Conservation (phyloP, 441 rosid genomes). For the Corymbia citriodora region DNA sequence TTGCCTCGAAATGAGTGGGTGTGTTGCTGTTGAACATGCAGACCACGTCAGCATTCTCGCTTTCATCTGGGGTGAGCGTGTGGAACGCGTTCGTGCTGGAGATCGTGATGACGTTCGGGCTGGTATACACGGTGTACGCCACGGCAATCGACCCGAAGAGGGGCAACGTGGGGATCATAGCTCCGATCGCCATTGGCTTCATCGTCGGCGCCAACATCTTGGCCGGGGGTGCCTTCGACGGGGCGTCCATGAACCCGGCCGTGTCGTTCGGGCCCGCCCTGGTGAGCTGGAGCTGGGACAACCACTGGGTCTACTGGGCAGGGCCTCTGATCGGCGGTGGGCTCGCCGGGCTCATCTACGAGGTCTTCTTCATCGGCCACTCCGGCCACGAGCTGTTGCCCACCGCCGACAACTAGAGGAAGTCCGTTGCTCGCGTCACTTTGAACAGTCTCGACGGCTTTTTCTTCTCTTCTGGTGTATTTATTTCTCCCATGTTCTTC, state of each 20-base stretch:
- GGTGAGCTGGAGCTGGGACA: conserved; percentile 17
- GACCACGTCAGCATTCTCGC: conserved; percentile 17
- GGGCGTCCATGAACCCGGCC: conserved; percentile 21
- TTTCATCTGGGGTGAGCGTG: conserved; percentile 7
- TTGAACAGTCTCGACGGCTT: background rate
- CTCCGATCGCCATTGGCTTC: conserved; percentile 17
- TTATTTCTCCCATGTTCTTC: background rate
- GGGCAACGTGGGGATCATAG: conserved; percentile 9
- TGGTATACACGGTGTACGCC: conserved; percentile 20
- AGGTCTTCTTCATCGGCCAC: conserved; percentile 10
- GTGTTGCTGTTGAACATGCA: background rate
- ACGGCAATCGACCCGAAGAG: conserved; percentile 18
- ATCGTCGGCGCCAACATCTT: conserved; percentile 17
- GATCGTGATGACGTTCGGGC: conserved; percentile 22
- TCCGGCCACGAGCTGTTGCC: conserved; percentile 14
- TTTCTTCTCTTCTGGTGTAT: background rate
- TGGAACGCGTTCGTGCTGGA: conserved; percentile 20
- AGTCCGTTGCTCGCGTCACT: background rate
- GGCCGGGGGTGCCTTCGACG: conserved; percentile 16
- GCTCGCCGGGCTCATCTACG: conserved; percentile 15
- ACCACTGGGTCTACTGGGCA: conserved; percentile 22
- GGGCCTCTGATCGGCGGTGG: conserved; percentile 18
- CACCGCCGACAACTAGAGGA: conserved; percentile 4
- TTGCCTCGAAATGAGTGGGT: background rate
- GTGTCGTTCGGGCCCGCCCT: conserved; percentile 20